phyloP scores from a whole-genome alignment of 768 basidiomycete species.

The Suillus clintonianus region DNA sequence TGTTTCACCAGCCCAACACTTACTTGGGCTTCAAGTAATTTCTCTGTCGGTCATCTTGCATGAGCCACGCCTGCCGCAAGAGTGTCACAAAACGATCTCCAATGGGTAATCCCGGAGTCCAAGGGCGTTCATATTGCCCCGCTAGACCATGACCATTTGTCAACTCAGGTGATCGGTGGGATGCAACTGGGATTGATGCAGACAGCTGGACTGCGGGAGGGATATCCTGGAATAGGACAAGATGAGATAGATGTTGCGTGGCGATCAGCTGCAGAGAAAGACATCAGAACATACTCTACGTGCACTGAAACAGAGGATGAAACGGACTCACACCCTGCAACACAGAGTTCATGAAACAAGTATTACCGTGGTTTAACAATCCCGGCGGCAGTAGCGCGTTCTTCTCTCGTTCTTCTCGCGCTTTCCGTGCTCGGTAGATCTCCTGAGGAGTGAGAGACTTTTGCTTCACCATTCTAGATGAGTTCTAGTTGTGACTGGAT shows the following conservation, averaged over 20 bases:
- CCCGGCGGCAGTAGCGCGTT: constrained; percentile 69
- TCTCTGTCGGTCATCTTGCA: constrained; percentile 52
- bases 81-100: constrained; percentile 67
- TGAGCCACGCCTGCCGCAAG: constrained; percentile 64
- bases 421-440: constrained; percentile 55
- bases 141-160: constrained; percentile 61
- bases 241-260: constrained; percentile 58
- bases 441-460: constrained; percentile 66
- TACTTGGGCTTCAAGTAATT: constrained; percentile 69
- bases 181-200: constrained; percentile 40
- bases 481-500: not conserved
- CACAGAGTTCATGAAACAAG: constrained; percentile 96
- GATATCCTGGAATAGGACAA: constrained; percentile 56
- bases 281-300: not conserved
- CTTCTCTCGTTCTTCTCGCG: constrained; percentile 63
- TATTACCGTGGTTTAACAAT: constrained; percentile 80
- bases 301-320: constrained; percentile 15
- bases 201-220: constrained; percentile 42
- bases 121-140: constrained; percentile 51
- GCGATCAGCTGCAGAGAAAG: constrained; percentile 58
- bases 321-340: constrained; percentile 72
- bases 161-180: constrained; percentile 63
- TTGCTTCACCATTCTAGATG: constrained; percentile 47
- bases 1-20: constrained; percentile 28
- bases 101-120: constrained; percentile 65